Conservation (phyloP, 768 basidiomycete genomes). For the Symmetrospora coprosmae region DNA sequence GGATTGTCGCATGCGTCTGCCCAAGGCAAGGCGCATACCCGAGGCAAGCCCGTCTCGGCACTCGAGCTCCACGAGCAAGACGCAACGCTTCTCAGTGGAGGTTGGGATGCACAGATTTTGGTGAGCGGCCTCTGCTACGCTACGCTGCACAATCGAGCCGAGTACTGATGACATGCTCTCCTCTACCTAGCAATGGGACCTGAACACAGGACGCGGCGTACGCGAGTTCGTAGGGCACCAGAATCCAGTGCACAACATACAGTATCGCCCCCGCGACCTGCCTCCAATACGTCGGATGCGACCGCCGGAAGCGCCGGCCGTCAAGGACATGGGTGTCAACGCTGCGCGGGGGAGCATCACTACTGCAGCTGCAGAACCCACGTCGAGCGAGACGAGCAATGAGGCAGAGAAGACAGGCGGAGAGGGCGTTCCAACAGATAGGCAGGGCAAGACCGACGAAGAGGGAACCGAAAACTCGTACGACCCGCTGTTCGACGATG, state of each 20-base stretch:
- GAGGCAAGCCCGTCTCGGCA: constrained; percentile 64
- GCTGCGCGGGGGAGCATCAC: too few species aligned
- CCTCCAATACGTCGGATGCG: not conserved
- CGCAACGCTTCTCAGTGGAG: constrained; percentile 72
- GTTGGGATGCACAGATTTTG: constrained; percentile 57
- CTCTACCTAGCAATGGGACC: constrained; percentile 79
- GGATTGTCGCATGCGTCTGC: too few species aligned
- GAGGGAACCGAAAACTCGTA: constrained; percentile 64
- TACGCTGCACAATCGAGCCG: not conserved
- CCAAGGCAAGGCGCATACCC: constrained; percentile 18
- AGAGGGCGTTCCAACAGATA: not conserved
- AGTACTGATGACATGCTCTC: constrained; percentile 24
- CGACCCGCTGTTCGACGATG: constrained; percentile 80
- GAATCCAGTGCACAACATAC: constrained; percentile 67
- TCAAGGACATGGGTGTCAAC: too few species aligned
- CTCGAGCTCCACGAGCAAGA: constrained; percentile 67
- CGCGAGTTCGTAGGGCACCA: constrained; percentile 68
- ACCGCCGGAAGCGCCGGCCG: too few species aligned
- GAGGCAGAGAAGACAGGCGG: not conserved
- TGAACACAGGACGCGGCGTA: constrained; percentile 69
- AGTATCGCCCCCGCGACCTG: constrained; percentile 48
- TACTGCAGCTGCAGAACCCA: not conserved
- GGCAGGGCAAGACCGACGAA: constrained; percentile 38
- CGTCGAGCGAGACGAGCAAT: not conserved
- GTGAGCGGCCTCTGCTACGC: not conserved